These are phyloP conservation scores for Spathaspora sp. DNA, from an alignment of 1,139 yeast genomes.

Conservation along the genomic window DNA sequence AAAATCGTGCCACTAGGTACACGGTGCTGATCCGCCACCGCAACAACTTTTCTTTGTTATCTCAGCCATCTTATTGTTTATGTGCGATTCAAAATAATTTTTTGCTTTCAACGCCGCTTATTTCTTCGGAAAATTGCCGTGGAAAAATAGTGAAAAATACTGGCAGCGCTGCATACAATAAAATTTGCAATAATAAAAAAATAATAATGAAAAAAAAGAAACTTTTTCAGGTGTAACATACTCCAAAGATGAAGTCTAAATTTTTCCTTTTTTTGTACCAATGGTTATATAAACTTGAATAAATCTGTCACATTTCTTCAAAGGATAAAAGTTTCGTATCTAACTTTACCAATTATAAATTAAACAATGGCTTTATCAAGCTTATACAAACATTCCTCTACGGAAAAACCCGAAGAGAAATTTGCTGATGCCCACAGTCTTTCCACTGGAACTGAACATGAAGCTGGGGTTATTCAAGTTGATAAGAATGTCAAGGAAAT, in stretches of 20 bases:
- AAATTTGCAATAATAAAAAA: background rate
- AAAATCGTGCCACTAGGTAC: background rate
- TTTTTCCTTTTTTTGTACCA: background rate
- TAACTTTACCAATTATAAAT: background rate
- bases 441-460: conserved; percentile 22
- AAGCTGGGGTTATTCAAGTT: conserved; percentile 39
- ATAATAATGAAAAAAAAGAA: background rate
- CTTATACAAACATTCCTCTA: conserved; percentile 8
- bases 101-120: background rate
- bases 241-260: background rate
- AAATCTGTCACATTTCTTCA: background rate
- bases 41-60: background rate
- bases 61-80: background rate
- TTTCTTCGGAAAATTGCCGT: background rate
- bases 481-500: conserved; percentile 57
- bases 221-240: background rate
- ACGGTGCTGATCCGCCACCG: background rate
- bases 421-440: conserved; percentile 18
- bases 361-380: conserved; percentile 9
- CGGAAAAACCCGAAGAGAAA: conserved; percentile 13
- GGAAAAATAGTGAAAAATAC: background rate
- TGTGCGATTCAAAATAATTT: background rate
- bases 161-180: background rate
- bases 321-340: background rate
- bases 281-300: background rate